These are phyloP conservation scores for Tilletia indica DNA, from an alignment of 1,284 basidiomycete genomes.

Conservation along the genomic window DNA sequence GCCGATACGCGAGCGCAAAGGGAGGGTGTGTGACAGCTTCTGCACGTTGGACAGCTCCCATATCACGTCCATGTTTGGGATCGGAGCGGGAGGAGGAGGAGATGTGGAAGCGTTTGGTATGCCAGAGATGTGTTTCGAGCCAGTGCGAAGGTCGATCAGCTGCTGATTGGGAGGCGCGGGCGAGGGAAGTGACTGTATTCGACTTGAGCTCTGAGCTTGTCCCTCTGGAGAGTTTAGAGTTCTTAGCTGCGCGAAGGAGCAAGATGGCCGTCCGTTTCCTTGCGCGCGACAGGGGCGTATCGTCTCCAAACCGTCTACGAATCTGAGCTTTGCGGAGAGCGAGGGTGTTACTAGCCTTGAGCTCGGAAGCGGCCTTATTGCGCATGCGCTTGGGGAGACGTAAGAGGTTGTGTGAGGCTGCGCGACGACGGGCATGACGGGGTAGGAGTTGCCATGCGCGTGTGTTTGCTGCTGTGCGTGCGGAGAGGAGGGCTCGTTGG, in stretches of 20 bases:
- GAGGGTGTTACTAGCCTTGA: constrained; percentile 47
- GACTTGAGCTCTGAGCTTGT: not conserved
- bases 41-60: not conserved
- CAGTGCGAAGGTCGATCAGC: constrained; percentile 35
- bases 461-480: constrained; percentile 37
- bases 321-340: constrained; percentile 37
- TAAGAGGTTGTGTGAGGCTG: constrained; percentile 53
- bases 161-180: constrained; percentile 24
- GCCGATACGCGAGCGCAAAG: constrained; percentile 10
- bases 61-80: not conserved
- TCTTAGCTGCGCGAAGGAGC: constrained; percentile 16
- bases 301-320: constrained; percentile 34
- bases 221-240: constrained; percentile 16
- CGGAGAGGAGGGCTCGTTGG: constrained; percentile 31
- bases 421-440: constrained; percentile 43
- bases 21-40: not conserved
- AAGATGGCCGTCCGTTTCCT: constrained; percentile 5
- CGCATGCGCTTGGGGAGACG: constrained; percentile 47
- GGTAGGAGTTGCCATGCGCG: constrained; percentile 55
- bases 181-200: not conserved
- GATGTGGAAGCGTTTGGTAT: constrained; percentile 54
- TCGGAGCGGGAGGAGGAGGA: constrained; percentile 20
- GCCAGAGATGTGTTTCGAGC: constrained; percentile 56
- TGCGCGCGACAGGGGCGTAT: constrained; percentile 4
- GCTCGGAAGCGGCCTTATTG: constrained; percentile 43